Conservation (phyloP, 345 rosid genomes). For the Bretschneidera sinensis region DNA sequence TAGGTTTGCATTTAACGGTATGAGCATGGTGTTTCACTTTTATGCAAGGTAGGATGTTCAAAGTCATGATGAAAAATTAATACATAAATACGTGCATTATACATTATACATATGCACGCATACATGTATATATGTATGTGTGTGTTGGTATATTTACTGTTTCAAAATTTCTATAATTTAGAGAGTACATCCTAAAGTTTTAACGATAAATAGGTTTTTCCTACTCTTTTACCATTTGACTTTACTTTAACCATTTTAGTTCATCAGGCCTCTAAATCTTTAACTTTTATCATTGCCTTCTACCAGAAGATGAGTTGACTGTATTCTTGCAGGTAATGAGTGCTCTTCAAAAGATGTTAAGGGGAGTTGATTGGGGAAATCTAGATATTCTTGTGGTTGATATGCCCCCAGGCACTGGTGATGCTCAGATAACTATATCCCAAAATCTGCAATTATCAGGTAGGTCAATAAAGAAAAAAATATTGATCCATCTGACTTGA, state of each 20-base stretch:
- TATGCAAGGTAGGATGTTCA: background rate
- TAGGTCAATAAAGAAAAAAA: conserved; percentile 1
- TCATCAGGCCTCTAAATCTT: background rate
- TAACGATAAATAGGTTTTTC: too few relatives aligned
- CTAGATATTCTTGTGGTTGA: conserved; percentile 77
- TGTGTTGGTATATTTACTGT: too few relatives aligned
- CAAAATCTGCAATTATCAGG: conserved; percentile 74
- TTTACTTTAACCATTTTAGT: too few relatives aligned
- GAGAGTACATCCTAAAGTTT: too few relatives aligned
- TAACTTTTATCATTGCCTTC: background rate
- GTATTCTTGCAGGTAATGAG: conserved; percentile 55
- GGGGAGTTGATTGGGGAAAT: conserved; percentile 72
- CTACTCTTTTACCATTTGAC: too few relatives aligned
- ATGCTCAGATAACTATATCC: conserved; percentile 62
- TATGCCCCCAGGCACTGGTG: conserved; percentile 90
- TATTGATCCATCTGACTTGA: background rate
- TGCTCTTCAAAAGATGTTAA: conserved; percentile 63
- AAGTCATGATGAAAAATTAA: too few relatives aligned
- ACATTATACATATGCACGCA: too few relatives aligned
- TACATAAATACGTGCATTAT: background rate
- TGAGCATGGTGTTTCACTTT: background rate
- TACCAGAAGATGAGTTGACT: background rate
- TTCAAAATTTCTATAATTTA: too few relatives aligned
- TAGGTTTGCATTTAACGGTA: too few relatives aligned
- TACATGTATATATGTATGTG: too few relatives aligned